Conservation (phyloP, 2,329 filamentous ascomycete species). For the Sphaerulina populicola region DNA sequence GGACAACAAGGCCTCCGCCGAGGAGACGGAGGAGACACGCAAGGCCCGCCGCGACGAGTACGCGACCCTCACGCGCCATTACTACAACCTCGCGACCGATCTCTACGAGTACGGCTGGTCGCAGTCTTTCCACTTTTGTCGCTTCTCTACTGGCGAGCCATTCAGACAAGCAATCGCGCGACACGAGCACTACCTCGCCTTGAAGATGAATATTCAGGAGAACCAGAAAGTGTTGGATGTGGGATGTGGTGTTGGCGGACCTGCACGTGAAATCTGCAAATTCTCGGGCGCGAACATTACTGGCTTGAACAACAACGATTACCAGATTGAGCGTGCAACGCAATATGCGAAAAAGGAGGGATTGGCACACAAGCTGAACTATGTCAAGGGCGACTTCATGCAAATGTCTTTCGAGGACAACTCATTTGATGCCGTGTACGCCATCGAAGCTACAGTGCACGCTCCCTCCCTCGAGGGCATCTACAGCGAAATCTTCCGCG, state of each 20-base stretch:
- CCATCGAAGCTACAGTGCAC: slow-evolving; percentile 94
- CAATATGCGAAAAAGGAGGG: slow-evolving; percentile 75
- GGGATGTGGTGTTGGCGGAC: slow-evolving; percentile 92
- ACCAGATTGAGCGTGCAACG: slow-evolving; percentile 92
- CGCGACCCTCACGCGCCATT: slow-evolving; percentile 87
- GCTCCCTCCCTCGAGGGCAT: slow-evolving; percentile 84
- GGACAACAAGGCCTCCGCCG: slow-evolving; percentile 70
- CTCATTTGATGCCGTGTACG: slow-evolving; percentile 89
- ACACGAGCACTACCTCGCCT: slow-evolving; percentile 95
- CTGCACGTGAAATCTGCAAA: slow-evolving; percentile 90
- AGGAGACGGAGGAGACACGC: slow-evolving; percentile 75
- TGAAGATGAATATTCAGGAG: slow-evolving; percentile 76
- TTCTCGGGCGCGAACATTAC: slow-evolving; percentile 85
- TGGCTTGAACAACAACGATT: slow-evolving; percentile 98
- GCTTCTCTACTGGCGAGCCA: slow-evolving; percentile 75
- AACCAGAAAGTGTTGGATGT: slow-evolving; percentile 90
- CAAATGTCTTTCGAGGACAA: slow-evolving; percentile 94
- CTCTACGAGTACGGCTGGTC: slow-evolving; percentile 81
- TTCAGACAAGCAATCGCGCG: slow-evolving; percentile 89
- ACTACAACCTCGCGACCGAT: slow-evolving; percentile 34
- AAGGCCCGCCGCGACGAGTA: slow-evolving; percentile 75
- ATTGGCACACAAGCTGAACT: slow-evolving; percentile 68
- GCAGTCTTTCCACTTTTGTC: slow-evolving; percentile 94
- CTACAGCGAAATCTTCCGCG: slow-evolving; percentile 88
- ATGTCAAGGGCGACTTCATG: slow-evolving; percentile 97